These are phyloP conservation scores for Pichia exigua DNA, from an alignment of 805 yeast genomes.

Conservation along the genomic window DNA sequence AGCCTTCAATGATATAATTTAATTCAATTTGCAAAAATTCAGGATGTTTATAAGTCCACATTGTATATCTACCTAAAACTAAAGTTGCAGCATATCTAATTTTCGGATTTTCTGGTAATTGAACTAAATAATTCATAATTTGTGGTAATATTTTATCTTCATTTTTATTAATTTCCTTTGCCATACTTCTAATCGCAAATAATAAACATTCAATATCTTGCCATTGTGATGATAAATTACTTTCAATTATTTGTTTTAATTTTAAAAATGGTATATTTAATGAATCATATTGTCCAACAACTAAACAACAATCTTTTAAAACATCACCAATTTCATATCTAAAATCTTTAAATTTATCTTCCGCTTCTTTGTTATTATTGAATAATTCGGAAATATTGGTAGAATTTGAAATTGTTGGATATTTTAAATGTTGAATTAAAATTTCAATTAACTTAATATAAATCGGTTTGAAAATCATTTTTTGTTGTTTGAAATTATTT, in stretches of 20 bases:
- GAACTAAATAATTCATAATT: constrained; percentile 60
- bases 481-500: constrained; percentile 49
- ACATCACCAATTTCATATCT: constrained; percentile 97
- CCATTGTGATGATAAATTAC: constrained; percentile 41
- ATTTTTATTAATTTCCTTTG: constrained; percentile 67
- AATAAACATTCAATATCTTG: constrained; percentile 85
- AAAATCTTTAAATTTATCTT: constrained; percentile 88
- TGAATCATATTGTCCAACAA: constrained; percentile 70
- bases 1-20: constrained; percentile 75
- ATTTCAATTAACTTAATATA: constrained; percentile 52
- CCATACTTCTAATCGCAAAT: constrained; percentile 89
- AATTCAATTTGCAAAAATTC: constrained; percentile 75
- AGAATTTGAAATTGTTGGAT: constrained; percentile 45
- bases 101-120: constrained; percentile 76
- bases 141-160: constrained; percentile 66
- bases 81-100: constrained; percentile 88
- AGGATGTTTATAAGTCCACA: constrained; percentile 88
- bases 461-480: constrained; percentile 41
- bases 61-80: constrained; percentile 92
- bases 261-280: constrained; percentile 60
- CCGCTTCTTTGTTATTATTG: constrained; percentile 64
- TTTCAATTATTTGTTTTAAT: constrained; percentile 36
- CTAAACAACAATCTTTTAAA: constrained; percentile 90
- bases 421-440: constrained; percentile 62
- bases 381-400: constrained; percentile 43